Percentiles rank a stretch among this genome's conserved stretches.
Conservation (phyloP, 176 grass and related monocot genomes). For the Avena insularis region DNA sequence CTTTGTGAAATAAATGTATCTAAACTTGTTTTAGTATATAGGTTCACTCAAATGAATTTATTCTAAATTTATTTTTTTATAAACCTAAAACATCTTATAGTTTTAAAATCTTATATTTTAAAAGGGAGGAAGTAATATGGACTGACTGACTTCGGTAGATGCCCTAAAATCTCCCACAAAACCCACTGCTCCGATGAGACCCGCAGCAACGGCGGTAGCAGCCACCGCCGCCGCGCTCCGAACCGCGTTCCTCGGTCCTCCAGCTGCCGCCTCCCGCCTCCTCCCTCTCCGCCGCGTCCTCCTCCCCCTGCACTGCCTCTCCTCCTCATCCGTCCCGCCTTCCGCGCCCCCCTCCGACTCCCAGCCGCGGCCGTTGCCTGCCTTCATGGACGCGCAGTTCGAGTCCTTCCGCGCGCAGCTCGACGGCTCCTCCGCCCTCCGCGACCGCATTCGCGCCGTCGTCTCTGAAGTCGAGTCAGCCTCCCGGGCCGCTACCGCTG, state of each 20-base stretch:
- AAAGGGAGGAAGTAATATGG: too few species aligned
- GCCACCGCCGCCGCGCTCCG: conserved; percentile 49
- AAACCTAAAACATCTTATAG: too few species aligned
- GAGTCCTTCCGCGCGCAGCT: conserved; percentile 81
- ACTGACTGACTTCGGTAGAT: too few species aligned
- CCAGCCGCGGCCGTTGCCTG: conserved; percentile 30
- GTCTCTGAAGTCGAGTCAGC: conserved; percentile 81
- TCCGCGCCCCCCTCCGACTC: conserved; percentile 19
- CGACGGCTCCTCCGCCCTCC: conserved; percentile 70
- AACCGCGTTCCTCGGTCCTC: conserved; percentile 16
- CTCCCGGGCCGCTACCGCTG: conserved; percentile 66
- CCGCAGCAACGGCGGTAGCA: conserved; percentile 49
- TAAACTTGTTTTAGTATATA: too few species aligned
- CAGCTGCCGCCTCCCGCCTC: background rate
- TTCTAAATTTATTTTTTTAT: too few species aligned
- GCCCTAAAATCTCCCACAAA: conserved; percentile 39
- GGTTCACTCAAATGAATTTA: too few species aligned
- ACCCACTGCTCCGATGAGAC: conserved; percentile 53
- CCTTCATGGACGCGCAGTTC: conserved; percentile 86
- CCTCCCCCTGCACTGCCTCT: conserved; percentile 41
- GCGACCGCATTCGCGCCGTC: conserved; percentile 71
- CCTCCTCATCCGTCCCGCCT: conserved; percentile 4
- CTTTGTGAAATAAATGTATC: too few species aligned
- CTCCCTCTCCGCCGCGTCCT: conserved; percentile 4
- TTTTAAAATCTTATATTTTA: too few species aligned